Percentiles rank a stretch among this genome's conserved stretches.
Conservation (phyloP, 164 flowering plant species). For the Malania oleifera region DNA sequence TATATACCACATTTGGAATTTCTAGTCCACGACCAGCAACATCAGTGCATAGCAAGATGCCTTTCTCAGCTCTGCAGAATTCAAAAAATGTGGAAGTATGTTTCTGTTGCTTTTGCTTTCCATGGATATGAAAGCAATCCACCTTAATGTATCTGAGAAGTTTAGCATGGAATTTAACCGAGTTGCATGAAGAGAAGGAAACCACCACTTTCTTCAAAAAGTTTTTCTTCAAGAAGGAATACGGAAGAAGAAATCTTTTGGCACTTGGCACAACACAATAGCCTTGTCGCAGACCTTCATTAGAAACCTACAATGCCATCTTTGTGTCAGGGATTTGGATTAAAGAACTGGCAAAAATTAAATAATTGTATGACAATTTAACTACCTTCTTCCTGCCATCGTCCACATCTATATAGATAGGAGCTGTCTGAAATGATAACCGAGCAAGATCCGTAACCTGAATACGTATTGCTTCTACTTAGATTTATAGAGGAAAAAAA, state of each 20-base stretch:
- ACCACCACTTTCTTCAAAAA: conserved; percentile 91
- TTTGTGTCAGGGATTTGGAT: conserved; percentile 3
- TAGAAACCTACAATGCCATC: conserved; percentile 58
- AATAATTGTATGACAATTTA: neutral
- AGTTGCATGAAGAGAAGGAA: conserved; percentile 90
- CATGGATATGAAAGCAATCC: conserved; percentile 81
- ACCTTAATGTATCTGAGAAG: conserved; percentile 72
- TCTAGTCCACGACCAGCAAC: conserved; percentile 98
- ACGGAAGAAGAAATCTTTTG: conserved; percentile 70
- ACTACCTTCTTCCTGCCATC: conserved; percentile 79
- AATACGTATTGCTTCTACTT: conserved; percentile 1
- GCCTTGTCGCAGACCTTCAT: conserved; percentile 88
- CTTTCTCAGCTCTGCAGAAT: conserved; percentile 76
- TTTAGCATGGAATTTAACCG: conserved; percentile 84
- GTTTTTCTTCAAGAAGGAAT: conserved; percentile 83
- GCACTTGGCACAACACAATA: conserved; percentile 75
- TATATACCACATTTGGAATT: conserved; percentile 83
- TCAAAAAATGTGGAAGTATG: conserved; percentile 78
- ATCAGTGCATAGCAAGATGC: conserved; percentile 94
- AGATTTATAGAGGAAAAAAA: neutral
- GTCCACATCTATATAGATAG: conserved; percentile 86
- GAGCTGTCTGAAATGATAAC: conserved; percentile 67
- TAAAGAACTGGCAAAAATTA: neutral
- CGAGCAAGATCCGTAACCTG: conserved; percentile 97
- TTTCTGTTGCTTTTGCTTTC: conserved; percentile 87